A percentile compares a stretch with the other conserved stretches of the same genome.
phyloP scores from a whole-genome alignment of 176 grass and related monocot genomes.

The Carex pumila region DNA sequence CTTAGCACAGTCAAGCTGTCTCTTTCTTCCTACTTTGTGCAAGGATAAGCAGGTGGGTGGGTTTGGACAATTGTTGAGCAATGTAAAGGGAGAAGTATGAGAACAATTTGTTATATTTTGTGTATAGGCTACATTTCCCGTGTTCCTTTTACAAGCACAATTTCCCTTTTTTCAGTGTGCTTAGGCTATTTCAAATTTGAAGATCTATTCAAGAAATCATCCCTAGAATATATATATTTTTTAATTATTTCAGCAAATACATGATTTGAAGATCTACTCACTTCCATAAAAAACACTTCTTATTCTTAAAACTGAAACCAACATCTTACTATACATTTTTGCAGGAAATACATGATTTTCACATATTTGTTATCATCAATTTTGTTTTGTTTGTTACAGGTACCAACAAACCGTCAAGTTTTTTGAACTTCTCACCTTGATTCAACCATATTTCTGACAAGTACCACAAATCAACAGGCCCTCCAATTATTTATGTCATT shows the following conservation, averaged over 20 bases:
- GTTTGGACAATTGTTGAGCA: not conserved
- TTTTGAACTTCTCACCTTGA: not conserved
- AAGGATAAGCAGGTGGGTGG: not conserved
- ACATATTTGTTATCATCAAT: not conserved
- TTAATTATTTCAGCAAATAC: not conserved
- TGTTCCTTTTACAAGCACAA: not conserved
- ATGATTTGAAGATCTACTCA: not conserved
- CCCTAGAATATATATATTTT: not conserved
- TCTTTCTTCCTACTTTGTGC: not conserved
- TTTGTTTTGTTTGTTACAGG: not conserved
- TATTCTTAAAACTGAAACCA: not conserved
- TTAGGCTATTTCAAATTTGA: not conserved
- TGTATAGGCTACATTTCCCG: not conserved
- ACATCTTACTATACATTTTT: not conserved
- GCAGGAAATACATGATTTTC: not conserved
- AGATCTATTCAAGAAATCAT: not conserved
- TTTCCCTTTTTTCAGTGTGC: not conserved
- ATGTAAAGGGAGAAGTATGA: not conserved
- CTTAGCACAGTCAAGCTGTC: not conserved
- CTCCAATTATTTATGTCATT: not conserved
- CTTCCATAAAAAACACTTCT: not conserved
- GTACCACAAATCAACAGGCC: not conserved
- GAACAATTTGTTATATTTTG: not conserved
- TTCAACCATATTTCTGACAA: not conserved
- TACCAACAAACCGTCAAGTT: not conserved